phyloP scores from a whole-genome alignment of 2,329 filamentous ascomycete species.

The Paracamarosporium sp. region DNA sequence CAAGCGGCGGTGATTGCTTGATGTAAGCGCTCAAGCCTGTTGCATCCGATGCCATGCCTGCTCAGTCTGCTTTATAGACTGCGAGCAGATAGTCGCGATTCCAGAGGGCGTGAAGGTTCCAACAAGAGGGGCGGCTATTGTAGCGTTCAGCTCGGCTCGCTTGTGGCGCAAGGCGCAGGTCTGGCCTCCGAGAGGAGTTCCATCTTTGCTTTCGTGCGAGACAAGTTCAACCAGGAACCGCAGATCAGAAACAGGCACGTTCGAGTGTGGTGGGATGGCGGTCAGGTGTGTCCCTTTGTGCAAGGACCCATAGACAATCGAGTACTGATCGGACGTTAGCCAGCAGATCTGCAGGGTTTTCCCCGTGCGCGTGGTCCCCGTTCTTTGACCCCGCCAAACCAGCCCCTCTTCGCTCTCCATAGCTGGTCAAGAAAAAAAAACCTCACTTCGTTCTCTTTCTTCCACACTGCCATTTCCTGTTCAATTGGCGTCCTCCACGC shows the following conservation, averaged over 20 bases:
- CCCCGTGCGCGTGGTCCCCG: background rate
- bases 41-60: conserved; percentile 35
- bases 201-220: background rate
- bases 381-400: background rate
- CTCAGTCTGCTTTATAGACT: background rate
- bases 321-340: background rate
- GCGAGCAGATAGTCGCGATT: background rate
- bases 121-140: background rate
- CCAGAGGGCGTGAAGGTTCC: no score
- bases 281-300: background rate
- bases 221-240: background rate
- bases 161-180: background rate
- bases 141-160: background rate
- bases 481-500: background rate
- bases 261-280: no score
- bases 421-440: background rate
- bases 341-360: background rate
- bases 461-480: background rate
- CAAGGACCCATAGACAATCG: background rate
- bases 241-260: background rate
- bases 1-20: conserved; percentile 47
- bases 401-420: background rate
- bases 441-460: background rate
- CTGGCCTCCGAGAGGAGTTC: background rate
- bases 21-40: conserved; percentile 29